A percentile compares a stretch with the other conserved stretches of the same genome.
These are phyloP conservation scores for Potentilla sterilis DNA, from an alignment of 306 rosid species.

Conservation along the genomic window DNA sequence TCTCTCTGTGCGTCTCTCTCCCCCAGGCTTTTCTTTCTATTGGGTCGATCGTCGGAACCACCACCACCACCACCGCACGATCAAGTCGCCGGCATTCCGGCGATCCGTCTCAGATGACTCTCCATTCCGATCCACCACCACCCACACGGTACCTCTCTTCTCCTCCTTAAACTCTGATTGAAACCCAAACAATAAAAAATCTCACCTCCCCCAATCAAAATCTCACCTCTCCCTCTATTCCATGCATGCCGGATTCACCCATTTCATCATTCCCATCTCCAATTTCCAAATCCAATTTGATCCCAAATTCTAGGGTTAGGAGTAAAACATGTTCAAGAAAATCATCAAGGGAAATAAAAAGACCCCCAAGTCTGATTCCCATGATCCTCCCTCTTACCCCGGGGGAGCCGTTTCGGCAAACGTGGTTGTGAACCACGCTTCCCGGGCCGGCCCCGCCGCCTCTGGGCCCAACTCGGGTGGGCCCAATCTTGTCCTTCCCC, in stretches of 20 bases:
- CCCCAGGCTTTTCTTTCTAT: not conserved
- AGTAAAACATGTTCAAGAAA: conserved; percentile 71
- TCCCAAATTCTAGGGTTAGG: conserved; percentile 30
- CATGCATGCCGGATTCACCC: conserved; percentile 30
- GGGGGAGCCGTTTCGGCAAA: conserved; percentile 33
- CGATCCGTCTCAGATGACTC: conserved; percentile 46
- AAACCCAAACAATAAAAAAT: too few relatives aligned
- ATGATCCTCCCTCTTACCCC: conserved; percentile 47
- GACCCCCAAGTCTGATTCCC: conserved; percentile 81
- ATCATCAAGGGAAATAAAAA: conserved; percentile 77
- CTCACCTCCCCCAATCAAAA: not conserved
- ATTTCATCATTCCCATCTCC: conserved; percentile 10
- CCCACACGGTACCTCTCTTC: conserved; percentile 25
- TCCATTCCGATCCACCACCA: conserved; percentile 33
- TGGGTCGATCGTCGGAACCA: conserved; percentile 55
- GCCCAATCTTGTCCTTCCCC: conserved; percentile 22
- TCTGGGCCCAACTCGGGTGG: conserved; percentile 23
- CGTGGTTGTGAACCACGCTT: conserved; percentile 72
- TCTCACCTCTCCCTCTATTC: not conserved
- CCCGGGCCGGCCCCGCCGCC: conserved; percentile 46
- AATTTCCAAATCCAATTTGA: conserved; percentile 21
- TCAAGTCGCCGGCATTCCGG: conserved; percentile 47
- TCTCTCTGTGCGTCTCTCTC: conserved; percentile 32
- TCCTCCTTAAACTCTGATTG: not conserved
- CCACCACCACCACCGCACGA: conserved; percentile 38